Base-by-base conservation (phyloP, 768 basidiomycete species). In the Boletus rubroflammeus region DNA sequence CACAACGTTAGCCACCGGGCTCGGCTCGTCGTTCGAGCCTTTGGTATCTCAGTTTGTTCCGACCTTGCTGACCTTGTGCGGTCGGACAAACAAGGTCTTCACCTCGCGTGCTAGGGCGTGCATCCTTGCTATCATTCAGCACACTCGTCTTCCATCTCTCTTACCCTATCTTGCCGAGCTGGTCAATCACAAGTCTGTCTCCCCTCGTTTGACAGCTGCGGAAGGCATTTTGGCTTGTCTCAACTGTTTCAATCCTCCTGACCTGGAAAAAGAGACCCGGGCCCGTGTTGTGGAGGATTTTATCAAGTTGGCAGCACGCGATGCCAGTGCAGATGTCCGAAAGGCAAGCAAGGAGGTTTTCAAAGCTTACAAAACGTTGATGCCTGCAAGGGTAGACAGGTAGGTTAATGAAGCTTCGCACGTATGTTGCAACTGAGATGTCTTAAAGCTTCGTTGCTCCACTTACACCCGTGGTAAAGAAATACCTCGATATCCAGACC, bases 81-180 rank as follows among this genome's bases (percentile, higher is more conserved):
- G 81, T 17, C 82, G 89, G 21, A 78, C 90, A 19, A 93, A 88
- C 76, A 93, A 91, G 68, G 81, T 93, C 44, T 81, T 88, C 62
- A 72, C 84, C 60, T 78, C 76, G 40, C 85, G 90, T 31, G 85
- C 88, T 2, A 81, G 77, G 55, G 65, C 76, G 0, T 83, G 82
- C 60, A 78, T 92, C 40, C 65, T 79, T 39, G 63, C 76, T 23
- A 78, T 91, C 54, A 77, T 92, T 41, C 82, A 88, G 59, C 68
- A 77, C 43, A 86, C 88, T 0, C 88, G 88, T 56, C 77, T 85
- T 10, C 81, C 88, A 1, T 67, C 78, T 11, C 76, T 92, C 53
- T 70, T 91, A 4, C 72, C 85, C 0, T 78, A 83, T 60, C 76
- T 93, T 19, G 64, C 78, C 5, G 81, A 81, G 34, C 65, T 82